A percentile compares a stretch with the other conserved stretches of the same genome.
Evolutionary conservation across 2,329 filamentous ascomycete genomes (phyloP).

Genomic region (Pyrenochaeta sp.): DNA sequence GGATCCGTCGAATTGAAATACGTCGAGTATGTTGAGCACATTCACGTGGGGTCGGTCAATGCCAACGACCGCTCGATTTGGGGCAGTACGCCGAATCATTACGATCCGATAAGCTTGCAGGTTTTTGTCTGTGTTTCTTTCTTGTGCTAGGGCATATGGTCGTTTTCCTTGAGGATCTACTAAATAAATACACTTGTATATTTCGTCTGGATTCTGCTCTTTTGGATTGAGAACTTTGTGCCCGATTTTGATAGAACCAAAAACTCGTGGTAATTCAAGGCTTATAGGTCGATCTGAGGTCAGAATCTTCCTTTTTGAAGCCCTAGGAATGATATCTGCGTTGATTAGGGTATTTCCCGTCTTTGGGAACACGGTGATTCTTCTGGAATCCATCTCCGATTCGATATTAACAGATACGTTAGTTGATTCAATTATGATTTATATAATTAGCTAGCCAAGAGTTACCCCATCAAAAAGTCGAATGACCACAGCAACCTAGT

Average conservation of each 20-base stretch:
- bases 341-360: slow-evolving; percentile 1
- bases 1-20: slow-evolving; percentile 13
- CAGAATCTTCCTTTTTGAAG: slow-evolving; percentile 5
- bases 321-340: neutral
- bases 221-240: slow-evolving; percentile 11
- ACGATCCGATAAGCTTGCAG: slow-evolving; percentile 9
- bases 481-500: too few species aligned
- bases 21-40: slow-evolving; percentile 19
- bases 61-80: slow-evolving; percentile 7
- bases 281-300: slow-evolving; percentile 1
- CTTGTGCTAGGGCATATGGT: slow-evolving; percentile 12
- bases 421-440: too few species aligned
- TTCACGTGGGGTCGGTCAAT: slow-evolving; percentile 10
- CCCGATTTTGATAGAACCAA: neutral
- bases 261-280: slow-evolving; percentile 1
- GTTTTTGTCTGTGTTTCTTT: slow-evolving; percentile 1
- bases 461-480: too few species aligned
- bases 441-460: too few species aligned
- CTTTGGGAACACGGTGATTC: slow-evolving; percentile 18
- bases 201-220: slow-evolving; percentile 2
- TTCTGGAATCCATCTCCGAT: slow-evolving; percentile 8
- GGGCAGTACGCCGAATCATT: slow-evolving; percentile 11
- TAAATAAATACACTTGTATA: slow-evolving; percentile 15
- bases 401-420: too few species aligned
- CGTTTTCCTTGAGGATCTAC: slow-evolving; percentile 14